phyloP scores from a whole-genome alignment of 371 early-diverging fungal genomes.

The Actinomucor elegans region DNA sequence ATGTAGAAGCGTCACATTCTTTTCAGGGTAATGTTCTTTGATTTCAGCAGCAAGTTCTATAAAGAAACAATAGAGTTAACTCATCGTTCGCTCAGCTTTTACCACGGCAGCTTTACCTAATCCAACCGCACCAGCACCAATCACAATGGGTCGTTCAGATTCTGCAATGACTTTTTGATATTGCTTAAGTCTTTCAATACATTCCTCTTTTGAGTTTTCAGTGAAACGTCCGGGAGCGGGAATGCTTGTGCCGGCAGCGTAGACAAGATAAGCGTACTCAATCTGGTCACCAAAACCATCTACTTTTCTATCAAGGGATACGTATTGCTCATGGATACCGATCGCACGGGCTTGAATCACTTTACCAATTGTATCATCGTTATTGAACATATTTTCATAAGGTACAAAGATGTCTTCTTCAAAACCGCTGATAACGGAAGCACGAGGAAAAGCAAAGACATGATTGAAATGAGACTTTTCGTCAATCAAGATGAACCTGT shows the following conservation, averaged over 20 bases:
- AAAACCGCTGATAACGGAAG: conserved; percentile 56
- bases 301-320: conserved; percentile 55
- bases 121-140: conserved; percentile 74
- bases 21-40: conserved; percentile 63
- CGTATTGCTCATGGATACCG: conserved; percentile 46
- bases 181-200: conserved; percentile 39
- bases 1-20: conserved; percentile 62
- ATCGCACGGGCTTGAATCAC: conserved; percentile 54
- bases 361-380: conserved; percentile 47
- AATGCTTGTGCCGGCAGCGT: conserved; percentile 55
- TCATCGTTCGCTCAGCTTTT: too few relatives aligned
- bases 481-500: conserved; percentile 61
- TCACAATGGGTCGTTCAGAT: conserved; percentile 51
- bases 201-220: conserved; percentile 40
- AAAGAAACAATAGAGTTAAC: too few relatives aligned
- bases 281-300: conserved; percentile 48
- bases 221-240: conserved; percentile 53
- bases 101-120: too few relatives aligned
- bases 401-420: conserved; percentile 64
- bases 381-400: conserved; percentile 46
- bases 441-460: conserved; percentile 68
- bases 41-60: conserved; percentile 68
- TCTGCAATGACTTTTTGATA: conserved; percentile 51
- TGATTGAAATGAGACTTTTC: conserved; percentile 59
- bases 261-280: conserved; percentile 59